These are phyloP conservation scores for Sphaerobolus stellatus DNA, from an alignment of 1,284 basidiomycete species.

Conservation along the genomic window DNA sequence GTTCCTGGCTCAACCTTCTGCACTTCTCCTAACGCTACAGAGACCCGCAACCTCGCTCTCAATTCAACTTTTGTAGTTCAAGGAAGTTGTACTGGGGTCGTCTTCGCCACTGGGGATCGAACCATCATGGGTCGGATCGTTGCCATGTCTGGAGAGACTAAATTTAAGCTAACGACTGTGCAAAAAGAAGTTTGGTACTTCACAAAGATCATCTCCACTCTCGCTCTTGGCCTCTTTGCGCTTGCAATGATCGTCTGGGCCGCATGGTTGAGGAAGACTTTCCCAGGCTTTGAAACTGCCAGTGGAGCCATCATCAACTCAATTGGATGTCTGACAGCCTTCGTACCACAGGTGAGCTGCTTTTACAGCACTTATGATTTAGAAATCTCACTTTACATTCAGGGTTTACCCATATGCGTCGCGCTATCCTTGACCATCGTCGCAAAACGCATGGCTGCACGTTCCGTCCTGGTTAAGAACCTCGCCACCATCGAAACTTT, in stretches of 20 bases:
- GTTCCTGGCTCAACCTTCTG: slow-evolving; percentile 27
- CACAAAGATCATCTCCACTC: slow-evolving; percentile 41
- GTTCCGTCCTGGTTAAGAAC: slow-evolving; percentile 94
- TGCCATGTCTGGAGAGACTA: slow-evolving; percentile 47
- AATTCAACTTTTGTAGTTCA: slow-evolving; percentile 62
- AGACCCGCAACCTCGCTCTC: slow-evolving; percentile 57
- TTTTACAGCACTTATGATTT: no score
- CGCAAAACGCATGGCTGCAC: slow-evolving; percentile 98
- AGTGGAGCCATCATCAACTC: slow-evolving; percentile 48
- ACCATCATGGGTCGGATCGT: slow-evolving; percentile 62
- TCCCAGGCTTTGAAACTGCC: no score
- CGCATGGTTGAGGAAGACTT: no score
- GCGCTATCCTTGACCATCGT: slow-evolving; percentile 51
- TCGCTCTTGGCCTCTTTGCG: slow-evolving; percentile 46
- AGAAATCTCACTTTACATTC: not conserved
- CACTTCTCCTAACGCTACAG: slow-evolving; percentile 12
- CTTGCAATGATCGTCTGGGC: slow-evolving; percentile 59
- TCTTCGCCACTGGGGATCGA: slow-evolving; percentile 54
- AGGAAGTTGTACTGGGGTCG: slow-evolving; percentile 54
- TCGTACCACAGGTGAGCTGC: not conserved
- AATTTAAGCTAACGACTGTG: slow-evolving; percentile 41
- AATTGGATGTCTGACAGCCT: not conserved
- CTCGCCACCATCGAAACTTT: slow-evolving; percentile 96
- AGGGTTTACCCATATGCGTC: slow-evolving; percentile 26
- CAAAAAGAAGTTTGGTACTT: slow-evolving; percentile 45